Evolutionary conservation across 2,329 filamentous ascomycete species (phyloP).

Genomic region (Aspergillus novoparasiticus): DNA sequence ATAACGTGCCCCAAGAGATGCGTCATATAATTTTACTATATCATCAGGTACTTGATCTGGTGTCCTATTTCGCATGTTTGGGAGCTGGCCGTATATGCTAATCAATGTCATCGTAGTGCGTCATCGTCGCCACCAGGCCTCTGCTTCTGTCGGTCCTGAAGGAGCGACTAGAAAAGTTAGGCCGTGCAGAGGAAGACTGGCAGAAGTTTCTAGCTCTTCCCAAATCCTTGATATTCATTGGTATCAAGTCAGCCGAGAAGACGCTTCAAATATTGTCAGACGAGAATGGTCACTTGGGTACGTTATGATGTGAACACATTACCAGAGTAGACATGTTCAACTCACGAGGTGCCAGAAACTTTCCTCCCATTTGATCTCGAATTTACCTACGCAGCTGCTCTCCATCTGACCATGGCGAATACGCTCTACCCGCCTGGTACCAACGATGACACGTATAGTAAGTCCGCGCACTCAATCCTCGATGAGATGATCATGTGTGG

Average conservation of each 20-base stretch:
- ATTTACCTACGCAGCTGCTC: neutral
- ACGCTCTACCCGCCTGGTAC: neutral
- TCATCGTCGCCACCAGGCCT: neutral
- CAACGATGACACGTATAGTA: neutral
- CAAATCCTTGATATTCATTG: neutral
- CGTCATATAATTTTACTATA: neutral
- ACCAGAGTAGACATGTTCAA: neutral
- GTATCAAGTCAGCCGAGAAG: neutral
- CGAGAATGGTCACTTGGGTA: neutral
- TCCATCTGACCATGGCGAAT: neutral
- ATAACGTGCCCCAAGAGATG: neutral
- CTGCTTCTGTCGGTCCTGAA: neutral
- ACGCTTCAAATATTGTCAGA: neutral
- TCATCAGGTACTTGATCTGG: neutral
- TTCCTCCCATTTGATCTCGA: neutral
- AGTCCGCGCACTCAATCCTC: neutral
- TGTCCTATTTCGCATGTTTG: neutral
- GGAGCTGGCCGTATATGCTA: neutral
- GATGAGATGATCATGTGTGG: neutral
- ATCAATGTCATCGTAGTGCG: neutral
- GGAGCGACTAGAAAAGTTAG: neutral
- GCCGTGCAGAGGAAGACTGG: neutral
- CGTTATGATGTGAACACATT: neutral
- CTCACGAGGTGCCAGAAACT: neutral
- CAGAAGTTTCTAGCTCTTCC: neutral